Evolutionary conservation across 169 alveolate genomes (phyloP).

Genomic region (Plasmodium gonderi): DNA sequence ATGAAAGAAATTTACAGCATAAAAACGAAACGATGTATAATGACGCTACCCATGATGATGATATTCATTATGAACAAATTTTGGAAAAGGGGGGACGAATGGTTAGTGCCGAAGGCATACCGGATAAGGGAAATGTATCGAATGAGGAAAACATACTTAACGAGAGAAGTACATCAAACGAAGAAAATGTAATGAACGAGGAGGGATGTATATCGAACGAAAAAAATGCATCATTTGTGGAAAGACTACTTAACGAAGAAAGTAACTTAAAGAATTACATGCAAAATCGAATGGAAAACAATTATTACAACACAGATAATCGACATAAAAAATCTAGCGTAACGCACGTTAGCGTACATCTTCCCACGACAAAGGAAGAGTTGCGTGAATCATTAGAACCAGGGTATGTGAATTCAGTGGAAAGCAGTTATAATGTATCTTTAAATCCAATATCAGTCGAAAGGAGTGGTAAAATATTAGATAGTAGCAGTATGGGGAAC

Average conservation of each 20-base stretch:
- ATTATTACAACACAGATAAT: slow-evolving; percentile 24
- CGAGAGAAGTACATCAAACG: background rate
- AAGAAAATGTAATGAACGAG: background rate
- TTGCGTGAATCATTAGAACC: slow-evolving; percentile 8
- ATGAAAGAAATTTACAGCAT: background rate
- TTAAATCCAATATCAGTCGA: background rate
- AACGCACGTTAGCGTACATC: slow-evolving; percentile 41
- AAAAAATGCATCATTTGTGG: background rate
- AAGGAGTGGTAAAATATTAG: background rate
- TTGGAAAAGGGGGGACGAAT: background rate
- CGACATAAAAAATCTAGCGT: background rate
- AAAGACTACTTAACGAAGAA: background rate
- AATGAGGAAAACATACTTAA: background rate
- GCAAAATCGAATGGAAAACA: slow-evolving; percentile 3
- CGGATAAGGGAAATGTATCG: background rate
- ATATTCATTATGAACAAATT: background rate
- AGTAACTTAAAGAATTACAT: background rate
- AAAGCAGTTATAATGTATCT: background rate
- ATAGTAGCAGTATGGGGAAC: background rate
- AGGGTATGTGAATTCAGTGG: background rate
- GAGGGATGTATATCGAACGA: background rate
- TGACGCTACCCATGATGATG: slow-evolving; percentile 46
- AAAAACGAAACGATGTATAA: slow-evolving; percentile 51
- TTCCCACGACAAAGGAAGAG: slow-evolving; percentile 10
- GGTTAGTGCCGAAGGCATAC: background rate